A percentile compares a stretch with the other conserved stretches of the same genome.
Evolutionary conservation across 2,329 filamentous ascomycete genomes (phyloP).

Genomic region (Trichophyton mentagrophytes): DNA sequence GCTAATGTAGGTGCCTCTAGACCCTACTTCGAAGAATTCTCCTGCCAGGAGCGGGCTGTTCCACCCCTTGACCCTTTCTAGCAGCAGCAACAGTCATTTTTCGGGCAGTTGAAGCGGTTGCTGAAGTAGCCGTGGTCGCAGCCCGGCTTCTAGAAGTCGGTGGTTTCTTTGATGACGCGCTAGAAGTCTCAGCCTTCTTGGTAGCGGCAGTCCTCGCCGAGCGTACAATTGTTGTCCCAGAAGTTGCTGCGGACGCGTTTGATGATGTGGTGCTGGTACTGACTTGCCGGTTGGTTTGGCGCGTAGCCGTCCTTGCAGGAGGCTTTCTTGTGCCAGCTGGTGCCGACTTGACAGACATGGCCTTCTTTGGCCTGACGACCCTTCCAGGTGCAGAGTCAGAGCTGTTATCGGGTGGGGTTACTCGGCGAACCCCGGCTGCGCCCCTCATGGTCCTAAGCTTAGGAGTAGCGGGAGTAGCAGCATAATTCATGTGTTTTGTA

Average conservation of each 20-base stretch:
- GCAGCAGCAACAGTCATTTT: slow-evolving; percentile 22
- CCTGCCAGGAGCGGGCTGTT: slow-evolving; percentile 24
- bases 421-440: slow-evolving; percentile 1
- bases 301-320: slow-evolving; percentile 26
- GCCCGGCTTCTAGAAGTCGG: slow-evolving; percentile 12
- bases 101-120: slow-evolving; percentile 23
- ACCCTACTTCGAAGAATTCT: slow-evolving; percentile 31
- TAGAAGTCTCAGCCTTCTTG: slow-evolving; percentile 21
- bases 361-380: slow-evolving; percentile 2
- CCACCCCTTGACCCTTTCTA: slow-evolving; percentile 24
- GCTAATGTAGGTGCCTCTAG: not conserved
- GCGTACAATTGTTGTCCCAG: slow-evolving; percentile 28
- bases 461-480: not conserved
- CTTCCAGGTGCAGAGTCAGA: slow-evolving; percentile 6
- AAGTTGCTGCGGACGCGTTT: slow-evolving; percentile 27
- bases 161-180: slow-evolving; percentile 5
- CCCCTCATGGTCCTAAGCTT: slow-evolving; percentile 4
- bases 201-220: slow-evolving; percentile 17
- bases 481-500: slow-evolving; percentile 16
- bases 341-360: slow-evolving; percentile 12
- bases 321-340: slow-evolving; percentile 21
- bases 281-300: slow-evolving; percentile 25
- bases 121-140: slow-evolving; percentile 24
- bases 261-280: slow-evolving; percentile 26
- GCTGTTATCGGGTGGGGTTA: slow-evolving; percentile 2